These are phyloP conservation scores for Diaporthe velutina DNA, from an alignment of 2,329 filamentous ascomycete genomes.

Conservation along the genomic window DNA sequence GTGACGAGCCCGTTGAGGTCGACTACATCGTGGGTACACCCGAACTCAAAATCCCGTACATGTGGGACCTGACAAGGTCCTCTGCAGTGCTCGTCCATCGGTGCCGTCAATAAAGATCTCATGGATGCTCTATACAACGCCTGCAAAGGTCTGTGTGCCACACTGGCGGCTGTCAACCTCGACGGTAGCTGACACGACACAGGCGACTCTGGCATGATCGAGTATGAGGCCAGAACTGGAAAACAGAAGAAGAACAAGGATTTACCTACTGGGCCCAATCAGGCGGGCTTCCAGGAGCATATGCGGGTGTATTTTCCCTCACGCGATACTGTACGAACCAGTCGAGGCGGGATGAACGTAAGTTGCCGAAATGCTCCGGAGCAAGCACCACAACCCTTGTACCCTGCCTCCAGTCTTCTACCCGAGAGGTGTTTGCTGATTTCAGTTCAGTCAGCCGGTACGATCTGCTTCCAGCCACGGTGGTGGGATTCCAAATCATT, in stretches of 20 bases:
- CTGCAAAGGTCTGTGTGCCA: constrained; percentile 60
- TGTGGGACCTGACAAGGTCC: constrained; percentile 39
- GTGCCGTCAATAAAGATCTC: constrained; percentile 78
- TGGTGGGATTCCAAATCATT: constrained; percentile 81
- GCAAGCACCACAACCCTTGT: neutral
- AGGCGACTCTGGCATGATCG: constrained; percentile 58
- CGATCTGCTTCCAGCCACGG: constrained; percentile 81
- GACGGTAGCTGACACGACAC: constrained; percentile 42
- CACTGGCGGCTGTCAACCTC: constrained; percentile 17
- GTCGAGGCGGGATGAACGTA: constrained; percentile 72
- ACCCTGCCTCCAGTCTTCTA: constrained; percentile 35
- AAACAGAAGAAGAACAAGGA: constrained; percentile 48
- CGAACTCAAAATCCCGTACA: neutral
- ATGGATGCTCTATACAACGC: constrained; percentile 69
- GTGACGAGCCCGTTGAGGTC: constrained; percentile 69
- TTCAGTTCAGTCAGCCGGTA: constrained; percentile 74
- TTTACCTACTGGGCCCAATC: constrained; percentile 42
- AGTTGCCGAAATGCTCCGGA: constrained; percentile 47
- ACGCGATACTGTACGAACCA: constrained; percentile 73
- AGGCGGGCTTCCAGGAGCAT: constrained; percentile 54
- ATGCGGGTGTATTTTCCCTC: constrained; percentile 88
- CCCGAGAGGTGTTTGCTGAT: constrained; percentile 17
- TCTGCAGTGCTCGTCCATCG: constrained; percentile 81
- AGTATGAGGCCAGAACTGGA: constrained; percentile 57
- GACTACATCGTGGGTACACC: constrained; percentile 75